Conservation (phyloP, 257 asterid species). For the Solanum megistacrolobum region DNA sequence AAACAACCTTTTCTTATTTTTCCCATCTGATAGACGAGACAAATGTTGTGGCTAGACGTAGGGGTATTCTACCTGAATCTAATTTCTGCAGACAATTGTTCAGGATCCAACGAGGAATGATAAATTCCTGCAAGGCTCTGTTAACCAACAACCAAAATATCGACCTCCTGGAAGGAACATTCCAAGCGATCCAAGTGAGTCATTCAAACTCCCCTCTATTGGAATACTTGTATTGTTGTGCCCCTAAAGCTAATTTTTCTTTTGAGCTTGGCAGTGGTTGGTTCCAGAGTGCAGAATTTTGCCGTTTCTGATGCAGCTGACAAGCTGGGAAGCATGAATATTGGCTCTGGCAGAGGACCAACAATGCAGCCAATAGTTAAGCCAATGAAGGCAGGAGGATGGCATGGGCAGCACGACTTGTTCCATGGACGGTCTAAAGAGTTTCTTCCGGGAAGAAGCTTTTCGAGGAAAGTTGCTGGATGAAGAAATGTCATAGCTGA, state of each 20-base stretch:
- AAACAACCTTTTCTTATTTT: background rate
- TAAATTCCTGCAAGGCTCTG: slow-evolving; percentile 29
- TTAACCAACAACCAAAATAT: slow-evolving; percentile 61
- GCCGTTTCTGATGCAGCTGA: slow-evolving; percentile 41
- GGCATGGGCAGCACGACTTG: slow-evolving; percentile 45
- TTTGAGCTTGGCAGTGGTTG: slow-evolving; percentile 16
- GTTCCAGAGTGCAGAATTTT: slow-evolving; percentile 23
- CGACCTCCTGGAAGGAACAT: slow-evolving; percentile 57
- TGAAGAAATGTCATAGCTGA: slow-evolving; percentile 9
- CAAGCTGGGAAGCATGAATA: slow-evolving; percentile 47
- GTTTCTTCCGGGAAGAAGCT: slow-evolving; percentile 44
- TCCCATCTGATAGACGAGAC: background rate
- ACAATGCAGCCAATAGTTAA: slow-evolving; percentile 36
- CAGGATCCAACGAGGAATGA: slow-evolving; percentile 39
- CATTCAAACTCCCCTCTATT: background rate
- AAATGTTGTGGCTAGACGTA: background rate
- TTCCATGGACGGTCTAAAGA: slow-evolving; percentile 46
- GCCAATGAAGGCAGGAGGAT: slow-evolving; percentile 84
- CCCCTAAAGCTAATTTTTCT: background rate
- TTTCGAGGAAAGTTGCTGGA: slow-evolving; percentile 58
- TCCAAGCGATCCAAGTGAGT: slow-evolving; percentile 32
- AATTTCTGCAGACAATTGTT: background rate
- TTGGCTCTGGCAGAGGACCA: slow-evolving; percentile 35
- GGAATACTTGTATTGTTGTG: background rate
- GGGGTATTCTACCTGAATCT: background rate